Conservation (phyloP, 2,329 filamentous ascomycete genomes). For the Aspergillus sp. region DNA sequence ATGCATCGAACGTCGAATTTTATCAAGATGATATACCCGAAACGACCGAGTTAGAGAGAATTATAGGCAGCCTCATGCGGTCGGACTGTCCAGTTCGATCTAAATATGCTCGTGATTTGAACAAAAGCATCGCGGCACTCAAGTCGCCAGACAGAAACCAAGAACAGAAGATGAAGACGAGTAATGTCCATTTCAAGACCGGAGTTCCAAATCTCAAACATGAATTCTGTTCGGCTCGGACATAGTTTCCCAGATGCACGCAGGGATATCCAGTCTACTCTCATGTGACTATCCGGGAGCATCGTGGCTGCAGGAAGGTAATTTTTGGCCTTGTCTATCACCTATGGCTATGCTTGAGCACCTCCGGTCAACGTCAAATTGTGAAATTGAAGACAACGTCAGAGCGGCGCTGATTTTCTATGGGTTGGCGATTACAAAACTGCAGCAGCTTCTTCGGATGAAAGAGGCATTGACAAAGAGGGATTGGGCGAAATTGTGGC, state of each 20-base stretch:
- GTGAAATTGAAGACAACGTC: slow-evolving; percentile 32
- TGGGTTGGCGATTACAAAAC: slow-evolving; percentile 38
- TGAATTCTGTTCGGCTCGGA: slow-evolving; percentile 23
- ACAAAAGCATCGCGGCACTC: slow-evolving; percentile 38
- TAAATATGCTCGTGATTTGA: slow-evolving; percentile 40
- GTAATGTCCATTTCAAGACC: not conserved
- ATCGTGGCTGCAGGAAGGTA: slow-evolving; percentile 41
- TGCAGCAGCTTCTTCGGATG: slow-evolving; percentile 49
- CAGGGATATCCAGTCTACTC: slow-evolving; percentile 19
- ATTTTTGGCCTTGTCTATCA: slow-evolving; percentile 45
- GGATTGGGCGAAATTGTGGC: slow-evolving; percentile 30
- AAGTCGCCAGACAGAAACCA: slow-evolving; percentile 5
- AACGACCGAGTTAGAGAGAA: slow-evolving; percentile 24
- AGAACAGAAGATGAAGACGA: not conserved
- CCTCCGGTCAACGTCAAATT: slow-evolving; percentile 35
- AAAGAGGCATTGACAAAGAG: slow-evolving; percentile 34
- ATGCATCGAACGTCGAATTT: too few relatives aligned
- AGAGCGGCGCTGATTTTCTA: slow-evolving; percentile 41
- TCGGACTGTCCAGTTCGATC: slow-evolving; percentile 29
- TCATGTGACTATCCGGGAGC: slow-evolving; percentile 26
- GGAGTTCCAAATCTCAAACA: not conserved
- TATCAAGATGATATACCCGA: not conserved
- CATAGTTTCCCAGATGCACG: slow-evolving; percentile 12
- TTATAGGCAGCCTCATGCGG: slow-evolving; percentile 20
- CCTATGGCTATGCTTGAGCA: slow-evolving; percentile 44